phyloP scores from a whole-genome alignment of 345 rosid species.

The Lepidium africanum region DNA sequence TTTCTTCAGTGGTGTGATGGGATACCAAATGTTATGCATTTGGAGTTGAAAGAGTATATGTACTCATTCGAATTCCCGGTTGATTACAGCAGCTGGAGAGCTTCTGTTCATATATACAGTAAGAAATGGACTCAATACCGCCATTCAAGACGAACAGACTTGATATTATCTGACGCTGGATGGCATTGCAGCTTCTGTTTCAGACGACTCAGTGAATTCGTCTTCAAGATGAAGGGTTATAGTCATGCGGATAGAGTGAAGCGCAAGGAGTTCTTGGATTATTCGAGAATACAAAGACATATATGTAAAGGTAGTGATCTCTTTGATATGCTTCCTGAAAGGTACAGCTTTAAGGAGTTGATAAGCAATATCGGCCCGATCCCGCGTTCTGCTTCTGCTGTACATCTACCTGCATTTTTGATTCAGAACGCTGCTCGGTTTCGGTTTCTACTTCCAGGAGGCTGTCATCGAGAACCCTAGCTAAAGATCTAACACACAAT shows the following conservation, averaged over 20 bases:
- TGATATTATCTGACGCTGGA: constrained; percentile 75
- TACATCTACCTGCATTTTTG: constrained; percentile 79
- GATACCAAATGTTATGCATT: constrained; percentile 57
- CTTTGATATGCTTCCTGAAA: constrained; percentile 89
- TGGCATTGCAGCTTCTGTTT: constrained; percentile 98
- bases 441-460: constrained; percentile 87
- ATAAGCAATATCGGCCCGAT: constrained; percentile 80
- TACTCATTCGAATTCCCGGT: constrained; percentile 90
- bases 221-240: constrained; percentile 83
- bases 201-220: constrained; percentile 51
- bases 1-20: constrained; percentile 82
- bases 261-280: constrained; percentile 38
- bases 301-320: constrained; percentile 72
- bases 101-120: constrained; percentile 46
- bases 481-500: background rate
- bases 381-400: constrained; percentile 75
- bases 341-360: constrained; percentile 65
- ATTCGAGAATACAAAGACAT: constrained; percentile 50
- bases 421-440: constrained; percentile 68
- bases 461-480: constrained; percentile 46
- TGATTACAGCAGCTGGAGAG: constrained; percentile 85
- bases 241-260: constrained; percentile 90
- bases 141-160: constrained; percentile 62
- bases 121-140: constrained; percentile 47
- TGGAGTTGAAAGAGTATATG: constrained; percentile 71